Base-by-base conservation (phyloP, 2,329 filamentous ascomycete species). In the Penicillium sp. region DNA sequence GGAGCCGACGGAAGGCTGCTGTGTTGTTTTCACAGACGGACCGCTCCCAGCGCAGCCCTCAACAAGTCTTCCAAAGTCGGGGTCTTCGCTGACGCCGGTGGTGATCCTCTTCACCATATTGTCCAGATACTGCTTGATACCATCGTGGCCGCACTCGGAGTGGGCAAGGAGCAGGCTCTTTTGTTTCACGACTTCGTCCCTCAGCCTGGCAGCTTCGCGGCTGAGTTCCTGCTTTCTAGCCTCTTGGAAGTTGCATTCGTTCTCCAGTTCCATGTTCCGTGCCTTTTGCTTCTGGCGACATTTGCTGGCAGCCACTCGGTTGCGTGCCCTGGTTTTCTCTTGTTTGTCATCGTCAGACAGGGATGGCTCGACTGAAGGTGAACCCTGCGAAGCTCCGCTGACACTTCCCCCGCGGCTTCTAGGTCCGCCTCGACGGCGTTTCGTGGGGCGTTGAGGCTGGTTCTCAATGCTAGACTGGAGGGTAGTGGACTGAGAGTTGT, bases 231-330 rank as follows among this genome's bases (percentile, higher is more conserved):
- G 47, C 30, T 49, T 29, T 4, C 23, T 38, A 30, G 74, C 45
- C 31, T 51, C 54, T 17, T 50, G 26, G 21, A 23, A 17, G 38
- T 46, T 19, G 62, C 69, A 78, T 3, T 67, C 69, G 11, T 60
- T 74, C 65, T 87, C 84, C 15, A 87, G 79, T 44, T 78, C 70
- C 59, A 82, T 77, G 41, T 82, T 84, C 68, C 85, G 84, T 63
- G 84, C 83, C 73, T 87, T 87, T 75, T 87, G 87, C 78, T 87
- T 87, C 68, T 84, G 82, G n/a, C 85, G 82, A 71, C 85, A 88
- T 67, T 87, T 88, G 71, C 84, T 84, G 5, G 85, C 85, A 2
- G 85, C 85, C 1, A 86, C 73, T 2, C 85, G 82, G 67, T 88
- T 88, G 67, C 86, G 84, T 70, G 87, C 85, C 21, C 87, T 80